Conservation (phyloP, 2,329 filamentous ascomycete species). For the Ambrosiella cleistominuta region DNA sequence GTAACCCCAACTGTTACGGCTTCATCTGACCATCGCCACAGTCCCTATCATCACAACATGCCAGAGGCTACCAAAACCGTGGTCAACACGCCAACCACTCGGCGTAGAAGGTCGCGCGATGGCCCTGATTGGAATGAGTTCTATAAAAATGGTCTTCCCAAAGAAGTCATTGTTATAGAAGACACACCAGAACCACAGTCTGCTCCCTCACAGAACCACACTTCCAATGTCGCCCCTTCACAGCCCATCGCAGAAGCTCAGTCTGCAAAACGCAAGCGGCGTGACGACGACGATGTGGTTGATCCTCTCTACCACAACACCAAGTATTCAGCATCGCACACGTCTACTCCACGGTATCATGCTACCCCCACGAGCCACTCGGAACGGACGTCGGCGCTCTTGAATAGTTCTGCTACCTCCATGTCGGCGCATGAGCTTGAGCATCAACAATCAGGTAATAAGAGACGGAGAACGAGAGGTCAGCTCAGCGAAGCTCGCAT, state of each 20-base stretch:
- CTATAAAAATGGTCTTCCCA: constrained; percentile 66
- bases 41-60: neutral
- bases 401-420: constrained; percentile 82
- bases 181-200: constrained; percentile 46
- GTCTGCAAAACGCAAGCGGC: constrained; percentile 59
- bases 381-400: constrained; percentile 60
- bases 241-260: constrained; percentile 23
- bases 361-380: constrained; percentile 53
- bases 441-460: constrained; percentile 50
- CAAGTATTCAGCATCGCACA: constrained; percentile 49
- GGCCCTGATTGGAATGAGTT: constrained; percentile 65
- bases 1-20: constrained; percentile 3
- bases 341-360: constrained; percentile 53
- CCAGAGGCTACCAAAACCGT: neutral
- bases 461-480: constrained; percentile 74
- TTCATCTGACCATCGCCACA: neutral
- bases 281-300: constrained; percentile 27
- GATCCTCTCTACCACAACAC: constrained; percentile 59
- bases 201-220: constrained; percentile 13
- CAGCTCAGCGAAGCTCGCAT: constrained; percentile 66
- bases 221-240: constrained; percentile 15
- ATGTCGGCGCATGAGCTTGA: constrained; percentile 52
- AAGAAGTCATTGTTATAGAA: constrained; percentile 73
- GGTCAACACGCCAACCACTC: too few species aligned
- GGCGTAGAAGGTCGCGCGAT: constrained; percentile 34